These are phyloP conservation scores for Amaranthus cruentus DNA, from an alignment of 148 eudicot species.

Conservation along the genomic window DNA sequence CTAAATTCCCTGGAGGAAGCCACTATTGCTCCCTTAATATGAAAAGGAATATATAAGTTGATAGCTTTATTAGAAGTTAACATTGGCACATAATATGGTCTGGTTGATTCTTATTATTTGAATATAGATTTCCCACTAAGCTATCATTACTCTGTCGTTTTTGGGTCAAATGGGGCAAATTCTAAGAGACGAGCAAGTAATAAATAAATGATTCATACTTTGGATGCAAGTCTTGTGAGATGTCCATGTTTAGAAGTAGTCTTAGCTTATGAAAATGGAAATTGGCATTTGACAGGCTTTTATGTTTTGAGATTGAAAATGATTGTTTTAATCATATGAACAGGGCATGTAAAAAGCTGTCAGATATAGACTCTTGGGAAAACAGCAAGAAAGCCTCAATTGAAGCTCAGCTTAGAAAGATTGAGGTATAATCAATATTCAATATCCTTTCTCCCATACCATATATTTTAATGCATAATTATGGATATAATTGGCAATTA, in stretches of 20 bases:
- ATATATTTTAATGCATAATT: too few relatives aligned
- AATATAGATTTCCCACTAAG: not conserved
- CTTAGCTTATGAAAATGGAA: constrained; percentile 11
- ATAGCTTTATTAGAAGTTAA: too few relatives aligned
- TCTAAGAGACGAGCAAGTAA: not conserved
- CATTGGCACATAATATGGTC: too few relatives aligned
- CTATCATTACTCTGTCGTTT: too few relatives aligned
- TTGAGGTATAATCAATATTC: constrained; percentile 37
- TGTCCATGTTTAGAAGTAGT: constrained; percentile 2
- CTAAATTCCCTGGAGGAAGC: too few relatives aligned
- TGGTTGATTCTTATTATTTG: not conserved
- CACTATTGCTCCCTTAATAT: too few relatives aligned
- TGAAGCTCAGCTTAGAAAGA: constrained; percentile 50
- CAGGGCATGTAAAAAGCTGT: constrained; percentile 64
- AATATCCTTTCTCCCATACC: not conserved
- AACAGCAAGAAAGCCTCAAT: constrained; percentile 49
- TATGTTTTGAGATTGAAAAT: not conserved
- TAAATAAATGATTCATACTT: not conserved
- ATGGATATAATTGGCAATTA: too few relatives aligned
- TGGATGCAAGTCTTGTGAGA: constrained; percentile 4
- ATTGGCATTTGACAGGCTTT: not conserved
- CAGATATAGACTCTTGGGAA: constrained; percentile 57
- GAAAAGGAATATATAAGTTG: too few relatives aligned
- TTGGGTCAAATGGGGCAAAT: too few relatives aligned
- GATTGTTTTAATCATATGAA: not conserved